phyloP scores from a whole-genome alignment of 345 rosid genomes.

The Salix udensis region DNA sequence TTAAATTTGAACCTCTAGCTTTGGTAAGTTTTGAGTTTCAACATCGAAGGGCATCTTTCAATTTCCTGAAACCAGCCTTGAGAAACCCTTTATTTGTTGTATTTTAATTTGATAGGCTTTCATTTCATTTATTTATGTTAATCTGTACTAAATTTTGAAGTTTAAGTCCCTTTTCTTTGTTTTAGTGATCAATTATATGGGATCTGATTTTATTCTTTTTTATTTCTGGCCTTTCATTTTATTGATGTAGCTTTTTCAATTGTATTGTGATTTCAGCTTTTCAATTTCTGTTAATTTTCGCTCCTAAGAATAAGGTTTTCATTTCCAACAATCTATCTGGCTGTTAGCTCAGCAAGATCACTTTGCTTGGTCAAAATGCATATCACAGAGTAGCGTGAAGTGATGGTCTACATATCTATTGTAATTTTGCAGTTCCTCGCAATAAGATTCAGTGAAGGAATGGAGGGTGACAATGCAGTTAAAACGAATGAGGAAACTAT shows the following conservation, averaged over 20 bases:
- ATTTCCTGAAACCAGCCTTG: not conserved
- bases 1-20: not conserved
- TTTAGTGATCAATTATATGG: not conserved
- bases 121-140: not conserved
- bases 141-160: not conserved
- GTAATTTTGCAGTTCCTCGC: constrained; percentile 19
- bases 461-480: constrained; percentile 57
- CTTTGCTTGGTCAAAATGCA: not conserved
- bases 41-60: not conserved
- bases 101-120: too few relatives aligned
- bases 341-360: not conserved
- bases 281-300: not conserved
- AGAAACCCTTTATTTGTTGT: not conserved
- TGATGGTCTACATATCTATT: not conserved
- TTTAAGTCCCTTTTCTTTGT: not conserved
- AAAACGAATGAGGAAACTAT: constrained; percentile 35
- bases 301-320: not conserved
- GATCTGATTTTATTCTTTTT: constrained; percentile 5
- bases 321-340: not conserved
- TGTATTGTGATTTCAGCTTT: not conserved
- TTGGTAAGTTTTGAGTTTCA: not conserved
- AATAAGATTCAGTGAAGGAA: constrained; percentile 19
- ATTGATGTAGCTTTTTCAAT: not conserved
- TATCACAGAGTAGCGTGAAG: not conserved
- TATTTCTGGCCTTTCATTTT: too few relatives aligned